These are phyloP conservation scores for Phytophthora syringae DNA, from an alignment of 352 stramenopile genomes.

Conservation along the genomic window DNA sequence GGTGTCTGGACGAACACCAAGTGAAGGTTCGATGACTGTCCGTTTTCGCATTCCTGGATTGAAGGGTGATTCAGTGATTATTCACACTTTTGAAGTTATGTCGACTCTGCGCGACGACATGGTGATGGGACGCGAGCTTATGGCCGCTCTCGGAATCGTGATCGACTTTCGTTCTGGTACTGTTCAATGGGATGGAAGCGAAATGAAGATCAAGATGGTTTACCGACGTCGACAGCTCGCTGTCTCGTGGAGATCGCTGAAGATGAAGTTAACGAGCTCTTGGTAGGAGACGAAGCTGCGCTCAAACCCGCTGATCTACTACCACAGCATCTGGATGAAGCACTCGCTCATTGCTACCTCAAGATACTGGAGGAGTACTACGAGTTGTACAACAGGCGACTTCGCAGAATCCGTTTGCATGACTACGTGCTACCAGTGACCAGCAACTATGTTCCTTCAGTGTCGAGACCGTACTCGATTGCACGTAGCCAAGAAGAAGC, in stretches of 20 bases:
- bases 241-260: not conserved
- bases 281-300: not conserved
- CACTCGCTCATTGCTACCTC: constrained; percentile 10
- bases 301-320: not conserved
- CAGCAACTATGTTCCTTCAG: too few species aligned
- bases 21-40: not conserved
- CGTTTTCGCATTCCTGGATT: constrained; percentile 6
- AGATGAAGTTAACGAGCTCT: not conserved
- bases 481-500: constrained; percentile 9
- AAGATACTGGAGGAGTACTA: constrained; percentile 7
- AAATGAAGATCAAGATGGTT: not conserved
- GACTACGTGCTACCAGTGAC: too few species aligned
- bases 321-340: not conserved
- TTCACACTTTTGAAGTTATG: constrained; percentile 14
- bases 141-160: constrained; percentile 3
- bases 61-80: constrained; percentile 13
- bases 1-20: not conserved
- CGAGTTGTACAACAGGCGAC: not conserved
- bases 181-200: constrained; percentile 5
- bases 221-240: not conserved
- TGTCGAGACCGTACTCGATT: too few species aligned
- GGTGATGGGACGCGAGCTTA: constrained; percentile 3
- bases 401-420: too few species aligned
- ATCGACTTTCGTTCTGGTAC: constrained; percentile 2
- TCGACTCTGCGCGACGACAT: not conserved